Base-by-base conservation (phyloP, 2,329 filamentous ascomycete genomes). In the Sclerotiophoma versabilis region DNA sequence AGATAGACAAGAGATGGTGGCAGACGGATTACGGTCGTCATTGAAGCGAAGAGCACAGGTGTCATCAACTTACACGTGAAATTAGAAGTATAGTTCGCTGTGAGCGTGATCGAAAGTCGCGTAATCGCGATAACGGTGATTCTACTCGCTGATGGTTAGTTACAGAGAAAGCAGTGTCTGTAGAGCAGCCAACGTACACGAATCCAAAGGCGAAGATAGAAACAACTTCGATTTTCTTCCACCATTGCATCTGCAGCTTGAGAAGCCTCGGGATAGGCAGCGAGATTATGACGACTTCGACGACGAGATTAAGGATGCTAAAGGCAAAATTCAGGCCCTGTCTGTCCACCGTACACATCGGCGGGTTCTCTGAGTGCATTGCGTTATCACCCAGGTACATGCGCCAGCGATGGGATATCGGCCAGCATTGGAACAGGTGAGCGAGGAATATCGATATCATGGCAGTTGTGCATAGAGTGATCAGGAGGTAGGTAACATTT, bases 191-290 rank as follows among this genome's bases (percentile, higher is more conserved):
- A 7, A 41, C 37, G 22, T 41, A 41, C 37, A 41, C 14, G 11
- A 41, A 41, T 11, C 37, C 37, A 27, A 41, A 41, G 10, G 37
- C 37, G 37, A 41, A 41, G 22, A 41, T 14, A 41, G 37, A 41
- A 7, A 41, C 15, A 6, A 41, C 37, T 41, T 41, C 37, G 7
- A 41, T 41, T 17, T 41, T 41, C 25, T 41, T 41, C 37, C 37
- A 41, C 37, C 37, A 41, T 41, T 41, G 22, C 22, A 41, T 7
- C 14, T 27, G 37, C 22, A 41, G 25, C 37, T 41, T 41, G 6
- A 41, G 22, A 41, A 41, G 37, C 37, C n/a, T 41, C 22, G 37
- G 37, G 7, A 41, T 41, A 41, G 37, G 37, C 15, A 41, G 37
- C 12, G 37, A 15, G 14, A 41, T 27, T 2, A 41, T 19, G 37